phyloP scores from a whole-genome alignment of 2,329 filamentous ascomycete species.

The Trematosphaeria pertusa region DNA sequence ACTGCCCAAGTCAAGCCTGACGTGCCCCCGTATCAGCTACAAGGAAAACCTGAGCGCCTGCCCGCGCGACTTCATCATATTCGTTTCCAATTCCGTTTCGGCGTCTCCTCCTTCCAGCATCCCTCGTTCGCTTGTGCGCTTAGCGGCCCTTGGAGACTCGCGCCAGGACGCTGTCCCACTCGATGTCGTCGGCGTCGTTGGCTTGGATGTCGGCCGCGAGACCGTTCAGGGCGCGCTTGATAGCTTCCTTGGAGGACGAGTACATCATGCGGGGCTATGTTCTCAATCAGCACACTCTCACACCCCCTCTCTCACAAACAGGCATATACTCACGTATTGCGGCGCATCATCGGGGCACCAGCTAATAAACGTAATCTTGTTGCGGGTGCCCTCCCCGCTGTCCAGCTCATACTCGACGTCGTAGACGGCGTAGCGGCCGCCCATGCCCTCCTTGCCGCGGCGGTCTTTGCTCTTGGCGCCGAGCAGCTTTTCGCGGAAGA shows the following conservation, averaged over 20 bases:
- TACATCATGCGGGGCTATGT: slow-evolving; percentile 85
- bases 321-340: slow-evolving; percentile 72
- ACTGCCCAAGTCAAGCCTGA: no score
- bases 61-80: no score
- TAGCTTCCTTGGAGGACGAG: slow-evolving; percentile 84
- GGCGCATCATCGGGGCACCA: slow-evolving; percentile 68
- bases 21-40: no score
- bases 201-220: slow-evolving; percentile 80
- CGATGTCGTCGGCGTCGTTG: slow-evolving; percentile 83
- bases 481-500: slow-evolving; percentile 78
- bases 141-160: slow-evolving; percentile 60
- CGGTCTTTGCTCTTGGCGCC: slow-evolving; percentile 75
- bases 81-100: no score
- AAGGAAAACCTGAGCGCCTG: no score
- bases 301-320: no score
- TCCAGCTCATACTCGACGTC: slow-evolving; percentile 80
- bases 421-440: slow-evolving; percentile 83
- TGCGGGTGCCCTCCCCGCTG: slow-evolving; percentile 74
- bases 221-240: slow-evolving; percentile 80
- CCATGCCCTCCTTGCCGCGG: slow-evolving; percentile 62
- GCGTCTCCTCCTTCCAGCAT: no score
- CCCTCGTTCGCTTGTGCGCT: no score
- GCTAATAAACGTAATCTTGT: slow-evolving; percentile 53
- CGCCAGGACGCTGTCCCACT: slow-evolving; percentile 72
- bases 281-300: background rate